These are phyloP conservation scores for Tuber umbilicatum DNA, from an alignment of 495 filamentous ascomycete genomes.

Conservation along the genomic window DNA sequence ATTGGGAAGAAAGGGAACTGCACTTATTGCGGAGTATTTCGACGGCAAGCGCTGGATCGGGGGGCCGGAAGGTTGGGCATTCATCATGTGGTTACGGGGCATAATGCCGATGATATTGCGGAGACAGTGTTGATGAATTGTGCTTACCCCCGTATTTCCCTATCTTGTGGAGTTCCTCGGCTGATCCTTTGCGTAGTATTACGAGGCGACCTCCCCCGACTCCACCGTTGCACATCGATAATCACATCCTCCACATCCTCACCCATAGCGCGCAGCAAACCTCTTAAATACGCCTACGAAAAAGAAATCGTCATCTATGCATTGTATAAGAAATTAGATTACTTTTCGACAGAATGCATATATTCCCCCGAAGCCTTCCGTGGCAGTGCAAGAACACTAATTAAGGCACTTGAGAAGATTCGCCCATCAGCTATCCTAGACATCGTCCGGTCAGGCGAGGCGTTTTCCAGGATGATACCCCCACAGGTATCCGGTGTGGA, in stretches of 20 bases:
- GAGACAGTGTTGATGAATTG: conserved; percentile 96
- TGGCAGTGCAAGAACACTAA: conserved; percentile 79
- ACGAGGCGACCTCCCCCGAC: conserved; percentile 77
- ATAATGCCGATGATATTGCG: conserved; percentile 97
- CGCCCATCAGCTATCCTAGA: conserved; percentile 90
- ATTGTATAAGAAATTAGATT: conserved; percentile 90
- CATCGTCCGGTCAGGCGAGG: conserved; percentile 88
- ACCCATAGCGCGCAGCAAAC: conserved; percentile 86
- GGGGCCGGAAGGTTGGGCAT: conserved; percentile 83
- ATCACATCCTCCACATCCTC: conserved; percentile 67
- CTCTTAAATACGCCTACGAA: conserved; percentile 95
- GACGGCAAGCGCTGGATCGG: conserved; percentile 86
- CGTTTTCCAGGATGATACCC: conserved; percentile 85
- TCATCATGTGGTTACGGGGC: conserved; percentile 90
- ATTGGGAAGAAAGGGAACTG: conserved; percentile 98
- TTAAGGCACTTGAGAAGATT: conserved; percentile 91
- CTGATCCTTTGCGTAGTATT: conserved; percentile 49
- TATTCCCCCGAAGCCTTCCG: conserved; percentile 98
- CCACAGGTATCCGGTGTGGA: conserved; percentile 30
- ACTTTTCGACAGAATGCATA: conserved; percentile 97
- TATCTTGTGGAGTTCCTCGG: background rate
- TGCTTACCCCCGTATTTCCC: conserved; percentile 6
- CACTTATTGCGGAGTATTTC: conserved; percentile 96
- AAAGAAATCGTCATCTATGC: conserved; percentile 98
- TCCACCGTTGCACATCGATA: conserved; percentile 87